Evolutionary conservation across 2,329 filamentous ascomycete genomes (phyloP), one percentile per base, ranked within the genome.

Genomic region (Aspergillus ochraceus): DNA sequence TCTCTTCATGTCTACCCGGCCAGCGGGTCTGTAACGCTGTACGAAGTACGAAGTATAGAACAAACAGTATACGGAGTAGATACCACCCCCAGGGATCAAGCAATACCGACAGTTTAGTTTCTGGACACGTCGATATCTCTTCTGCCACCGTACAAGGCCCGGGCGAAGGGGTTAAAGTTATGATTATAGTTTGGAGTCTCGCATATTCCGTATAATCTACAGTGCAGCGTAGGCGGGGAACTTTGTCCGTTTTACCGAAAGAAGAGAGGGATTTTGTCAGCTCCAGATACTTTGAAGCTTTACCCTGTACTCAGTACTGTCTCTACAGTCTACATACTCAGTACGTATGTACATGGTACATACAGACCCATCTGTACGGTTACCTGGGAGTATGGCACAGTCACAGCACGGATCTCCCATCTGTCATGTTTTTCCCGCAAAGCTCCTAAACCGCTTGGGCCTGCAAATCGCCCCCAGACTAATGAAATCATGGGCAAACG

Each of bases 371-470:
- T 36, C 32, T 36, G 32, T 36, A 36, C 32, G 32, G 26, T 29
- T 11, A 32, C 26, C 24, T 24, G 4, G 24, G 24, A 24, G 24
- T 24, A 5, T 24, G 24, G 24, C 24, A 5, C 24, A 24, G 24
- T 24, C 24, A 24, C 51, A 42, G 61, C 61, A 64, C 61, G 59
- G 63, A 65, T 65, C 63, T 61, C 59, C 58, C 45, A 52, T 47
- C 63, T 62, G 60, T 65, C 63, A 65, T 62, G 49, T 49, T 60
- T 62, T 58, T 58, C 52, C 55, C 50, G 58, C 60, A 58, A 49
- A 47, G 32, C 51, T 54, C 58, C 39, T 50, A 49, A 19, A 47
- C 46, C 45, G 60, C 49, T 30, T 51, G 46, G 57, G 57, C 46
- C 54, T 55, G 39, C 54, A 47, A 65, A 56, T 63, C 53, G 52